Base-by-base conservation (phyloP, 2,329 filamentous ascomycete genomes). In the Aspergillus ustus region DNA sequence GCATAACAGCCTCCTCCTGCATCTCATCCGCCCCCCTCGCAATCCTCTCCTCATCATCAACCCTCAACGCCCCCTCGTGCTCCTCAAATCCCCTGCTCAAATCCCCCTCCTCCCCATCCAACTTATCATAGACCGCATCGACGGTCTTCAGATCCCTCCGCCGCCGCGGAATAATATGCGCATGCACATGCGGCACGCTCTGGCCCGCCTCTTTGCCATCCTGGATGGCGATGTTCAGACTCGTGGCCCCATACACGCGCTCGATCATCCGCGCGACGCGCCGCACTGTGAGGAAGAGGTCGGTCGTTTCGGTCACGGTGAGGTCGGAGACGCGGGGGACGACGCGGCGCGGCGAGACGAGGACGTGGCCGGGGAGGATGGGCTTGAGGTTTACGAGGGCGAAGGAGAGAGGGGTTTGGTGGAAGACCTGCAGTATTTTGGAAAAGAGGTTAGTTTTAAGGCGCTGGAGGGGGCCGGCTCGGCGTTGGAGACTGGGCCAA, bases 361-460 rank as follows among this genome's bases (percentile, higher is more conserved):
- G 90, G 64, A 98, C 89, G 80, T 99, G 95, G 60, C 95, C 95
- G 0, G 93, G 93, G 1, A 97, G 85, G 43, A 99, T 86, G 25
- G 95, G 95, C 79, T 97, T 97, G 75, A 98, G 87, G 80, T 99
- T 99, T 61, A 98, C 93, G 65, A 98, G 84, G 57, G 92, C 93
- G 80, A 93, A 97, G 69, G 89, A 91, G 70, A 90, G 84, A 0
- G 86, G 83, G 1, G 93, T 96, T 67, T 84, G 83, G 77, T 96
- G 87, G 82, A 98, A 98, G 81, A 97, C 92, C 91, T 97, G 68
- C 31, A 51, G 57, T 44, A 11, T 8, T 58, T 22, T 56, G 46
- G 31, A 45, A 49, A 28, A 37, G 2, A 51, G 53, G 57, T 19
- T 45, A 13, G 54, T 22, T 22, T 28, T 31, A 37, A 7, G 11